A percentile compares a stretch with the other conserved stretches of the same genome.
These are phyloP conservation scores for Vitis labrusca DNA, from an alignment of 164 flowering plant genomes.

Conservation along the genomic window DNA sequence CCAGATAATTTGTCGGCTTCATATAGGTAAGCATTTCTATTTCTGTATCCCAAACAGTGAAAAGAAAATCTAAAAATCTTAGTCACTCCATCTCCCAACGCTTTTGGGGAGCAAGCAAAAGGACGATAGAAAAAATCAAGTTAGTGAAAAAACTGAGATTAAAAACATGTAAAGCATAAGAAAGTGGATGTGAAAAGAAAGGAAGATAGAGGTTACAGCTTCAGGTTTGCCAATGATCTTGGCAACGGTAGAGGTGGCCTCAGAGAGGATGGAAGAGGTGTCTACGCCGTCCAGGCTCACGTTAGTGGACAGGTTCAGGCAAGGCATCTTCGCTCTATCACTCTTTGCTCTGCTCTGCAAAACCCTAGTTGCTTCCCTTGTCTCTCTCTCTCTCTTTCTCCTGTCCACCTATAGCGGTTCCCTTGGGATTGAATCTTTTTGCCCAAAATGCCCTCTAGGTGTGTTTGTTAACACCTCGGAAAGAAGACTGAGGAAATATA, in stretches of 20 bases:
- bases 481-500: too few species aligned
- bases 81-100: too few species aligned
- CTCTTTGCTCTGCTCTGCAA: not conserved
- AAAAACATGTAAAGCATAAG: not conserved
- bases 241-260: constrained; percentile 69
- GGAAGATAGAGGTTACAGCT: constrained; percentile 35
- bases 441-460: too few species aligned
- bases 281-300: constrained; percentile 73
- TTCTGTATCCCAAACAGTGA: too few species aligned
- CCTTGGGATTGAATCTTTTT: too few species aligned
- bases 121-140: too few species aligned
- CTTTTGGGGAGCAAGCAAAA: too few species aligned
- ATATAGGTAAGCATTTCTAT: too few species aligned
- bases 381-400: not conserved
- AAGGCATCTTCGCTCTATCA: constrained; percentile 52
- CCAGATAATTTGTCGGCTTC: too few species aligned
- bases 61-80: too few species aligned
- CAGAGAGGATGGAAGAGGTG: constrained; percentile 74
- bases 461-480: too few species aligned
- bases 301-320: constrained; percentile 79
- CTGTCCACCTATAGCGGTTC: not conserved
- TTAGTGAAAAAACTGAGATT: not conserved
- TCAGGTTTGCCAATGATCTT: constrained; percentile 78
- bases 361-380: not conserved
- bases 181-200: constrained; percentile 1